phyloP scores from a whole-genome alignment of 176 grass and related monocot species.

The sorghum (Sorghum bicolor) region Sorghum_bicolor_NCBIv3 NC_012872.2:7298501-7299000 shows the following conservation, averaged over 20 bases:
- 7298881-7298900: slow-evolving; percentile 91
- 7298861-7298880: slow-evolving; percentile 85
- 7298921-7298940: slow-evolving; percentile 48
- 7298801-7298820: neutral
- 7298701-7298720: slow-evolving; percentile 10
- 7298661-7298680: neutral
- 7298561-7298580: neutral
- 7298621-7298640: neutral
- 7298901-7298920: slow-evolving; percentile 89
- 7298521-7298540: too few relatives aligned
- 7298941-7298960: neutral
- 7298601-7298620: slow-evolving; percentile 4
- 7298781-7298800: neutral
- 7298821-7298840: slow-evolving; percentile 14
- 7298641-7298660: slow-evolving; percentile 23
- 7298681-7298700: slow-evolving; percentile 4
- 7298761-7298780: neutral
- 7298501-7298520: too few relatives aligned
- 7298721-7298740: slow-evolving; percentile 19
- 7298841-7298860: slow-evolving; percentile 82
- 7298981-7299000: slow-evolving; percentile 24
- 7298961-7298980: slow-evolving; percentile 25
- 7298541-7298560: neutral
- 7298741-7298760: slow-evolving; percentile 2
- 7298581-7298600: neutral